Base-by-base conservation (phyloP, 805 yeast species). In the Sungouiella thailandica region DNA sequence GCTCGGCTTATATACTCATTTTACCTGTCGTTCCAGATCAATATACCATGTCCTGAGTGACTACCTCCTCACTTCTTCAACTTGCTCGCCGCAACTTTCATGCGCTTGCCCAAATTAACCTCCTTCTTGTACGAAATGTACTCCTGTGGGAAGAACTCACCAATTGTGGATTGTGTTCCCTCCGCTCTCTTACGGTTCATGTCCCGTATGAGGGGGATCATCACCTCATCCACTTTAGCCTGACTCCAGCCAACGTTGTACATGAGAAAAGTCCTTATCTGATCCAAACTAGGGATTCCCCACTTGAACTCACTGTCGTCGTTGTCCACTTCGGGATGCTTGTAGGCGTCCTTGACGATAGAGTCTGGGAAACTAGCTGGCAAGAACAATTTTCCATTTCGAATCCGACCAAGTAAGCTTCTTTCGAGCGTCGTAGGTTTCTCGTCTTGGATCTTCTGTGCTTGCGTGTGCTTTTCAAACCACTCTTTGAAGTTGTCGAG, bases 241-340 rank as follows among this genome's bases (percentile, higher is more conserved):
- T 77, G 78, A 2, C 72, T 62, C 97, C 99, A 94, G 2, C 89
- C 88, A 7, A 88, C 78, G 28, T 76, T 76, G 29, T 60, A 65
- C 72, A 73, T 74, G 55, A 93, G 63, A 46, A 74, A 89, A 1
- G 75, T 66, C 19, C 97, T 62, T 32, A 93, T 62, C 44, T 76
- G 78, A 47, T 88, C 97, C 38, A 89, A 58, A 53, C 85, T 87
- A 0, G 97, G 96, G 2, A 67, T 60, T 0, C 97, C 97, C 98
- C 98, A 93, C 29, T 73, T 73, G 58, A 93, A 89, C 35, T 72
- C 70, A 0, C 89, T 83, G 29, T 64, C 62, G 53, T 89, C 96
- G 25, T 69, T 69, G 53, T 93, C 97, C 3, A 93, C 96, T 22
- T 80, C 86, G 0, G 99, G 96, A 8, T 66, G 52, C 14, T 69